Conservation (phyloP, 2,329 filamentous ascomycete genomes). For the Arachnomyces sp. region DNA sequence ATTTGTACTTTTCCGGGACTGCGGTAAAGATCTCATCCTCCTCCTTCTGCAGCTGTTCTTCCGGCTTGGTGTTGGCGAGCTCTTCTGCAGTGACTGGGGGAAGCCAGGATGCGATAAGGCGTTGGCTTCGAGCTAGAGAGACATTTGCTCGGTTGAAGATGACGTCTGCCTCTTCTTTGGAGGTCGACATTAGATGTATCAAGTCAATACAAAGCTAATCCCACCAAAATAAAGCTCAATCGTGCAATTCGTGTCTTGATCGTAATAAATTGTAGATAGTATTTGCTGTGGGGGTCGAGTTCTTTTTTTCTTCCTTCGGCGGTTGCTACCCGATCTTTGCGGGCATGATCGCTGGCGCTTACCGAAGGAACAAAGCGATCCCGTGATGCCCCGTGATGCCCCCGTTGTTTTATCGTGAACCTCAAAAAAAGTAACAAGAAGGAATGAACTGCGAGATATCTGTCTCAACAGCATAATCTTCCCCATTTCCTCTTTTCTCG, state of each 20-base stretch:
- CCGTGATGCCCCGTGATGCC: too few species aligned
- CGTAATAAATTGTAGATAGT: too few species aligned
- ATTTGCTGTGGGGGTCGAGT: too few species aligned
- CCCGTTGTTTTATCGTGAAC: too few species aligned
- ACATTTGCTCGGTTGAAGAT: constrained; percentile 48
- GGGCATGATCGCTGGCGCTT: too few species aligned
- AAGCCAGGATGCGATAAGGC: constrained; percentile 49
- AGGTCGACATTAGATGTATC: constrained; percentile 25
- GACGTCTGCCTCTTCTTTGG: constrained; percentile 43
- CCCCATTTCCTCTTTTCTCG: constrained; percentile 3
- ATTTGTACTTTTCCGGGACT: constrained; percentile 45
- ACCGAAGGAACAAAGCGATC: too few species aligned
- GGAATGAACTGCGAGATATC: neutral
- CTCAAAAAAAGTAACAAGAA: neutral
- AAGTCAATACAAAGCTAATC: too few species aligned
- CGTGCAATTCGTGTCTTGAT: too few species aligned
- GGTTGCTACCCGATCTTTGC: too few species aligned
- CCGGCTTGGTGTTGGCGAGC: constrained; percentile 29
- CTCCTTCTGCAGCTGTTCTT: constrained; percentile 40
- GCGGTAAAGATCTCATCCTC: constrained; percentile 48
- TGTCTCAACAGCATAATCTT: too few species aligned
- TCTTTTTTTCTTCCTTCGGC: too few species aligned
- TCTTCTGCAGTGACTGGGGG: constrained; percentile 38
- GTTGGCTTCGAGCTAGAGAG: constrained; percentile 45
- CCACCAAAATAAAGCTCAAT: too few species aligned